Evolutionary conservation across 805 yeast genomes (phyloP), one percentile per base, ranked within the genome.

Genomic region (Metschnikowia amazonensis): DNA sequence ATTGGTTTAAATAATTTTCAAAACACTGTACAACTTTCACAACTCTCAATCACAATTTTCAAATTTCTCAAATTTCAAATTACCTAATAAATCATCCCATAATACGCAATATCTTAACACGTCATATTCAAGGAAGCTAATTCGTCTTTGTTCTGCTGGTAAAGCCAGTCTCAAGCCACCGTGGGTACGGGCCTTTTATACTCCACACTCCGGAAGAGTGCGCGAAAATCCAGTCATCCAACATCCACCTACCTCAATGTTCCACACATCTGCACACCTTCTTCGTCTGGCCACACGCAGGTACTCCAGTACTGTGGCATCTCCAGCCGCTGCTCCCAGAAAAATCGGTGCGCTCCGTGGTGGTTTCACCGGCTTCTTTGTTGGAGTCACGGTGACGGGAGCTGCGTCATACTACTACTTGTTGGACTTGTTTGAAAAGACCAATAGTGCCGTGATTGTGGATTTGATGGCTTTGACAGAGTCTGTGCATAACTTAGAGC

Each of bases 311-410:
- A 50, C 60, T 14, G 41, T 49, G 18, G 51, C 58, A 13, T 54
- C 52, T 10, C 45, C 60, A 27, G 47, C 56, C 5, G 55, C 56
- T 5, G 48, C 57, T 4, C 66, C 72, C 17, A 66, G 60, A 50
- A 67, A 59, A 49, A 61, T 69, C 6, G 76, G 75, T 7, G 65
- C 74, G 24, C 59, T 72, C 52, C 68, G 71, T 60, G 75, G 76
- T 17, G 79, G 77, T 4, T 70, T 88, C 51, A 69, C 86, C 44
- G 96, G 96, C 1, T 89, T 88, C 65, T 74, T 88, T 44, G 70
- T 82, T 25, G 96, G 96, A 36, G 85, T 84, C 31, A 72, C 88
- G 18, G 62, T 76, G 50, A 84, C 95, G 14, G 90, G 95, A 2
- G 77, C 76, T 45, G 86, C 80, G 6, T 81, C 90, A 13, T 88